Evolutionary conservation across 345 rosid genomes (phyloP).

Genomic region (Citrus medica): DNA sequence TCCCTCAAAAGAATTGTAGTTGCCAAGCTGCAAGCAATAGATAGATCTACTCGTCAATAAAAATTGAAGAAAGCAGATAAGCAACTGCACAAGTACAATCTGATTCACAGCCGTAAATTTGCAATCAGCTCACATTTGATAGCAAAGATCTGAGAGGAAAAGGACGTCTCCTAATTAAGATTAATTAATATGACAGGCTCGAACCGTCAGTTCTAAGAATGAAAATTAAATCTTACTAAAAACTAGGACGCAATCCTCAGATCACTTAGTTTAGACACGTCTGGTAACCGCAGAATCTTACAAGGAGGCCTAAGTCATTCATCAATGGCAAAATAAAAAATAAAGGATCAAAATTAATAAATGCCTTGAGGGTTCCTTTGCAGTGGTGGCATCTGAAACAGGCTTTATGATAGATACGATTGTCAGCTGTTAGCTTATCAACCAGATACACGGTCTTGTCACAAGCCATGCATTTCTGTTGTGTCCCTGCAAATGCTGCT

Average conservation of each 20-base stretch:
- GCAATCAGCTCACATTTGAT: background rate
- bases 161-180: background rate
- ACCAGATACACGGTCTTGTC: conserved; percentile 96
- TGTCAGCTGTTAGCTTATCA: conserved; percentile 96
- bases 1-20: conserved; percentile 98
- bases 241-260: background rate
- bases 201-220: background rate
- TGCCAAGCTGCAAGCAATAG: conserved; percentile 66
- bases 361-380: conserved; percentile 96
- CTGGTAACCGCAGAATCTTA: too few species aligned
- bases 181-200: background rate
- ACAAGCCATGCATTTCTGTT: conserved; percentile 98
- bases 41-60: conserved; percentile 9
- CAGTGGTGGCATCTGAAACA: conserved; percentile 99
- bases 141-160: background rate
- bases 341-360: background rate
- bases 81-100: background rate
- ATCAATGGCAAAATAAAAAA: background rate
- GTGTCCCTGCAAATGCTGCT: conserved; percentile 97
- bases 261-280: background rate
- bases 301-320: background rate
- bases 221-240: background rate
- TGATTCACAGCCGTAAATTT: background rate
- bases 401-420: conserved; percentile 83
- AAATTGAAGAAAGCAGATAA: background rate